phyloP scores from a whole-genome alignment of 352 stramenopile genomes.

The Globisporangium cystogenes region DNA sequence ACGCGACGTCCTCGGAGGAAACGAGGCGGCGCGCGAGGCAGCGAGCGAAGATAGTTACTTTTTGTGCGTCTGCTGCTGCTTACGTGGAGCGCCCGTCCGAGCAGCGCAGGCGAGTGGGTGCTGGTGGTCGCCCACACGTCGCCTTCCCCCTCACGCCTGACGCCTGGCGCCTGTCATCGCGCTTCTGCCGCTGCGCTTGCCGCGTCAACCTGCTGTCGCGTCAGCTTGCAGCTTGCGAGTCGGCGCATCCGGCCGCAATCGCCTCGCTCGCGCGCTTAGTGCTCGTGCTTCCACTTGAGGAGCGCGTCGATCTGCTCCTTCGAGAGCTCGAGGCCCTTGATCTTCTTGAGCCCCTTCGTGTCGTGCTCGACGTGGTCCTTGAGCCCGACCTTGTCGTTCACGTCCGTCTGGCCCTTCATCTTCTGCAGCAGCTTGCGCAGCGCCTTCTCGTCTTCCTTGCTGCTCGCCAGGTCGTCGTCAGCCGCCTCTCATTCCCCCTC shows the following conservation, averaged over 20 bases:
- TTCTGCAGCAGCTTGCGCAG: slow-evolving; percentile 86
- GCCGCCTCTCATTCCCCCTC: not conserved
- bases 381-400: slow-evolving; percentile 42
- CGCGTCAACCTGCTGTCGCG: not conserved
- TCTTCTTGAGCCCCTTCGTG: slow-evolving; percentile 62
- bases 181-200: not conserved
- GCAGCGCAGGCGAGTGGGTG: not conserved
- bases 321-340: slow-evolving; percentile 54
- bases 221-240: no score
- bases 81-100: not conserved
- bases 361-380: slow-evolving; percentile 78
- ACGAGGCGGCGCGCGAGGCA: not conserved
- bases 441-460: slow-evolving; percentile 84
- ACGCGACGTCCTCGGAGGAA: no score
- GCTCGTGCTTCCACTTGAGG: slow-evolving; percentile 89
- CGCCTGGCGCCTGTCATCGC: not conserved
- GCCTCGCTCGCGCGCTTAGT: slow-evolving; percentile 47
- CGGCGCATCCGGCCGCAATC: no score
- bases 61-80: not conserved
- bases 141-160: not conserved
- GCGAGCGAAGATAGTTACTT: not conserved
- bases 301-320: slow-evolving; percentile 70
- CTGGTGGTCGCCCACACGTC: not conserved
- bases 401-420: slow-evolving; percentile 79
- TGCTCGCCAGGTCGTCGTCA: slow-evolving; percentile 12